These are phyloP conservation scores for Aspergillus amoenus DNA, from an alignment of 2,329 filamentous ascomycete genomes.

Conservation along the genomic window DNA sequence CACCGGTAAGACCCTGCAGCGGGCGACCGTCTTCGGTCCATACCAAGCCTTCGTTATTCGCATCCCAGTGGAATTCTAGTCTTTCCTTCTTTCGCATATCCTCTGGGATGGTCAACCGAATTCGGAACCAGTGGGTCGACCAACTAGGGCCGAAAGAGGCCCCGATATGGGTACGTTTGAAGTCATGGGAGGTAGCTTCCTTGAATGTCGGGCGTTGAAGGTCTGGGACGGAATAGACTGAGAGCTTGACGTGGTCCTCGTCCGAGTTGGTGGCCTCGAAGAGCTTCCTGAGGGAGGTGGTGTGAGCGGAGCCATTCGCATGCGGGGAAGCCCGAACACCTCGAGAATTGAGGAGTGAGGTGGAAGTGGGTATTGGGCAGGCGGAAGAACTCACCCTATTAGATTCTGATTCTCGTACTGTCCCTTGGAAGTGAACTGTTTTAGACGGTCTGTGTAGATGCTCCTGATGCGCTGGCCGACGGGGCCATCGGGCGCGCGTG, in stretches of 20 bases:
- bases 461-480: constrained; percentile 77
- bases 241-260: constrained; percentile 76
- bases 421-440: constrained; percentile 74
- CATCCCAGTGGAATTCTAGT: constrained; percentile 96
- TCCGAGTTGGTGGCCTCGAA: constrained; percentile 68
- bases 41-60: constrained; percentile 88
- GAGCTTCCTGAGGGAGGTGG: constrained; percentile 59
- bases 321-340: neutral
- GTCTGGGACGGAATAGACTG: constrained; percentile 78
- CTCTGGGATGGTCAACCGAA: constrained; percentile 73
- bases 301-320: neutral
- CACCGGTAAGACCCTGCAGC: constrained; percentile 86
- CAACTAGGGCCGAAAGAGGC: constrained; percentile 87
- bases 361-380: neutral
- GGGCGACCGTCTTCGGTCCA: constrained; percentile 90
- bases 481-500: constrained; percentile 51
- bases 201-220: constrained; percentile 80
- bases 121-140: constrained; percentile 97
- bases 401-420: constrained; percentile 78
- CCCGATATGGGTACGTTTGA: constrained; percentile 71
- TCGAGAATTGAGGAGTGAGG: neutral
- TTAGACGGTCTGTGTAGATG: constrained; percentile 82
- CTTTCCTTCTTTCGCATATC: constrained; percentile 72
- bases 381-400: constrained; percentile 56
- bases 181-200: constrained; percentile 75